Evolutionary conservation across 108 stramenopile species (phyloP).

Genomic region (Cyclotella atomus): DNA sequence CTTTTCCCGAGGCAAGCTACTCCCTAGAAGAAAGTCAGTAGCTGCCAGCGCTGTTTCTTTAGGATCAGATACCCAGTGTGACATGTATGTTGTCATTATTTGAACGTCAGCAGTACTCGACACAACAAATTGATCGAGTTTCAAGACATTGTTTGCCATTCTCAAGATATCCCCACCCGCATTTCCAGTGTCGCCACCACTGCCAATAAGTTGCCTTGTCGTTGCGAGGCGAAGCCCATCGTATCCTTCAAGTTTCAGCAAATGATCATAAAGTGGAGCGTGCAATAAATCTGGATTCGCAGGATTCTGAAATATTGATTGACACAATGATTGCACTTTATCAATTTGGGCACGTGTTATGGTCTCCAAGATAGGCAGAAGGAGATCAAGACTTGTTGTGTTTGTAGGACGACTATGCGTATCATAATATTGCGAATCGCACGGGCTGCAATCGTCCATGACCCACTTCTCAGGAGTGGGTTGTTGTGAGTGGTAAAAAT

Average conservation of each 20-base stretch:
- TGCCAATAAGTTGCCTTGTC: not conserved
- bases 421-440: slow-evolving; percentile 11
- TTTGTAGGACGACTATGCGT: not conserved
- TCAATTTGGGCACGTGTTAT: slow-evolving; percentile 5
- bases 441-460: slow-evolving; percentile 14
- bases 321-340: slow-evolving; percentile 2
- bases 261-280: slow-evolving; percentile 8
- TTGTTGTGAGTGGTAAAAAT: slow-evolving; percentile 23
- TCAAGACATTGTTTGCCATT: slow-evolving; percentile 34
- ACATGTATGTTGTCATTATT: slow-evolving; percentile 12
- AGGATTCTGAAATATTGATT: slow-evolving; percentile 7
- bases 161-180: slow-evolving; percentile 18
- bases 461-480: slow-evolving; percentile 45
- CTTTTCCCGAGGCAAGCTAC: slow-evolving; percentile 1
- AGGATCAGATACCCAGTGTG: slow-evolving; percentile 13
- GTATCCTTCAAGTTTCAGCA: not conserved
- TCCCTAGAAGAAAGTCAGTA: slow-evolving; percentile 21
- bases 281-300: not conserved
- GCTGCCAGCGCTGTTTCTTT: not conserved
- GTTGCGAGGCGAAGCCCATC: slow-evolving; percentile 15
- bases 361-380: not conserved
- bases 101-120: not conserved
- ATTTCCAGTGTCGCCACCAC: not conserved
- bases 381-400: not conserved
- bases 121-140: slow-evolving; percentile 3